Evolutionary conservation across 306 rosid genomes (phyloP), one percentile per base, ranked within the genome.

Genomic region (Lathyrus tuberosus): DNA sequence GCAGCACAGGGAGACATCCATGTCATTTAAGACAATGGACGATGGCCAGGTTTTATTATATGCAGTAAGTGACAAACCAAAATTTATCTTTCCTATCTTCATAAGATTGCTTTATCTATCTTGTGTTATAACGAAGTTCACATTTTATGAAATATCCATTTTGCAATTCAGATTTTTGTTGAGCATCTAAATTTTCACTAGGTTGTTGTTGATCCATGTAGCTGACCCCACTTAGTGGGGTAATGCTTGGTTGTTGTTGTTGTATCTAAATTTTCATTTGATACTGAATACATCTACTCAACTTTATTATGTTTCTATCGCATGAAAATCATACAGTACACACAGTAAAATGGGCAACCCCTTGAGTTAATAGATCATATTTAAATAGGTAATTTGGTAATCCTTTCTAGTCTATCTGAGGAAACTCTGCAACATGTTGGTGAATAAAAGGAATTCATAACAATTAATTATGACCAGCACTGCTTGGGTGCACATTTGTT

Each of bases 1-100:
- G 82, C 97, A 94, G 98, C 97, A 94, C 79, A 84, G 97, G 83
- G 98, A 94, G 86, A 90, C 98, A 15, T 94, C 98, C 81, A 84
- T 94, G 98, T 90, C 97, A 70, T 90, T 90, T 85, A 94, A 94
- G 82, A 94, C 97, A 42, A 90, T 86, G 95, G 96, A 88, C 49
- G 98, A 94, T 40, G 98, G 98, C 72, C 97, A 88, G 83, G 96
- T 94, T 84, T 80, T 88, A 70, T 83, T 94, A 40, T 88, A 88
- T 83, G 98, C 96, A 54, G 98, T 94, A 85, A 82, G 89, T 79
- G 75, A 17, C 62, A 22, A 33, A 68, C 16, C 24, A 12, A 49
- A 69, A 44, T 28, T 62, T 58, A n/a, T 42, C 18, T 60, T 53
- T 48, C 62, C 5, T 62, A 12, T 65, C 56, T 58, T 18, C 67